Evolutionary conservation across 2,329 filamentous ascomycete species (phyloP).

Genomic region (Pyrenophora graminea): DNA sequence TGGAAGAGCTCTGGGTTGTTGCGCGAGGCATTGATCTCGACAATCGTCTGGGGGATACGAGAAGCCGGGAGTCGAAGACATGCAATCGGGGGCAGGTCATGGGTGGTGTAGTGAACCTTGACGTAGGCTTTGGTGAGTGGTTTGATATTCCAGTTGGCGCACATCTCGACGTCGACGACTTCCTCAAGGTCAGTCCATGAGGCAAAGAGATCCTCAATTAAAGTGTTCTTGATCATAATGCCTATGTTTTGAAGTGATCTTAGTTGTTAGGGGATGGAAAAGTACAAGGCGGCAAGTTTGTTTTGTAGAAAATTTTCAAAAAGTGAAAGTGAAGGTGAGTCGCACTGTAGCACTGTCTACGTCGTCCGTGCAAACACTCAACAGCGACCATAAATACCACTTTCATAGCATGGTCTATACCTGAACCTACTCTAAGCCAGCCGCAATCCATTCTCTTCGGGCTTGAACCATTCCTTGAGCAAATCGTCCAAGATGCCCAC

Average conservation of each 20-base stretch:
- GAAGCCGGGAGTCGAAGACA: slow-evolving; percentile 1
- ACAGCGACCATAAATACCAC: too few relatives aligned
- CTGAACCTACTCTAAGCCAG: slow-evolving; percentile 24
- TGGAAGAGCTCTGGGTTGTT: neutral
- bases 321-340: too few relatives aligned
- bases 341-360: too few relatives aligned
- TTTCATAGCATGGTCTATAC: too few relatives aligned
- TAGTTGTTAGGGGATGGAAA: too few relatives aligned
- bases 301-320: too few relatives aligned
- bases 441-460: slow-evolving; percentile 42
- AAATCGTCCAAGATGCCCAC: slow-evolving; percentile 53
- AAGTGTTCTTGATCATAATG: too few relatives aligned
- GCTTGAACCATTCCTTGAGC: slow-evolving; percentile 56
- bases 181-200: neutral
- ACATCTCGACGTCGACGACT: neutral
- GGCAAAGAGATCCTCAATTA: neutral
- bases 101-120: neutral
- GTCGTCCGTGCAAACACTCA: too few relatives aligned
- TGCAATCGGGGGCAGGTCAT: neutral
- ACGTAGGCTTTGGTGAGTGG: neutral
- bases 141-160: neutral
- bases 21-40: neutral
- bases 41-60: neutral
- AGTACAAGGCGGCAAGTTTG: too few relatives aligned
- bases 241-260: too few relatives aligned